Conservation (phyloP, 2,329 filamentous ascomycete genomes). For the Fusarium mangiferae region DNA sequence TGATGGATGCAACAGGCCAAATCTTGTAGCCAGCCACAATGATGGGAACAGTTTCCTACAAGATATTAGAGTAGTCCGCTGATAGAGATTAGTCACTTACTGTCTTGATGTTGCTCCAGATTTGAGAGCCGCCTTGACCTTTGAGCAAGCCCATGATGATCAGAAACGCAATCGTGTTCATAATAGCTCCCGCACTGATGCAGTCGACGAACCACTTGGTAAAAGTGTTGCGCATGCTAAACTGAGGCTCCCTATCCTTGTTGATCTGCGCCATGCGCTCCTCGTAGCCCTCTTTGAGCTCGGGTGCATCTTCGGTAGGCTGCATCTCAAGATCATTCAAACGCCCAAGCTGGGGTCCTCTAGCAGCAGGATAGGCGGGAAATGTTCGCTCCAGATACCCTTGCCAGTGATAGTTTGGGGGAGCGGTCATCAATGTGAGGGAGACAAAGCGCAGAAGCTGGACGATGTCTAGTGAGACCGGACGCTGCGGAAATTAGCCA, state of each 20-base stretch:
- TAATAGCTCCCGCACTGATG: slow-evolving; percentile 57
- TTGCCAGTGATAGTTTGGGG: slow-evolving; percentile 69
- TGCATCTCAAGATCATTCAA: slow-evolving; percentile 45
- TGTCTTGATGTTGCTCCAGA: slow-evolving; percentile 52
- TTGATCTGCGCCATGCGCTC: slow-evolving; percentile 33
- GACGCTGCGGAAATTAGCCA: slow-evolving; percentile 31
- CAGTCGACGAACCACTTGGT: slow-evolving; percentile 63
- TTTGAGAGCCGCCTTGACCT: slow-evolving; percentile 50
- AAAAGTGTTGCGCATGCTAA: slow-evolving; percentile 56
- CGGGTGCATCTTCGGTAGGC: slow-evolving; percentile 39
- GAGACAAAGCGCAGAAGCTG: slow-evolving; percentile 65
- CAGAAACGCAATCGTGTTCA: slow-evolving; percentile 59
- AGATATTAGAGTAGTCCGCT: background rate
- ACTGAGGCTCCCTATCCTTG: slow-evolving; percentile 40
- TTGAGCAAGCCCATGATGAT: slow-evolving; percentile 60
- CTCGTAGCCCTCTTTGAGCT: slow-evolving; percentile 37
- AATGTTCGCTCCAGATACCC: slow-evolving; percentile 63
- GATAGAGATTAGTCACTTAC: slow-evolving; percentile 27
- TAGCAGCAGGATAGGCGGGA: slow-evolving; percentile 54
- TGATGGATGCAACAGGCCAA: slow-evolving; percentile 62
- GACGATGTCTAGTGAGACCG: slow-evolving; percentile 58
- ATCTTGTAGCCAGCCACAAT: slow-evolving; percentile 63
- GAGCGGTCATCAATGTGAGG: slow-evolving; percentile 63
- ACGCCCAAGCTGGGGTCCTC: slow-evolving; percentile 16
- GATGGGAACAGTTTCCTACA: slow-evolving; percentile 58